Percentiles rank a stretch among this genome's conserved stretches.
These are phyloP conservation scores for Lodderomyces margitis DNA, from an alignment of 1,139 yeast species.

Conservation along the genomic window DNA sequence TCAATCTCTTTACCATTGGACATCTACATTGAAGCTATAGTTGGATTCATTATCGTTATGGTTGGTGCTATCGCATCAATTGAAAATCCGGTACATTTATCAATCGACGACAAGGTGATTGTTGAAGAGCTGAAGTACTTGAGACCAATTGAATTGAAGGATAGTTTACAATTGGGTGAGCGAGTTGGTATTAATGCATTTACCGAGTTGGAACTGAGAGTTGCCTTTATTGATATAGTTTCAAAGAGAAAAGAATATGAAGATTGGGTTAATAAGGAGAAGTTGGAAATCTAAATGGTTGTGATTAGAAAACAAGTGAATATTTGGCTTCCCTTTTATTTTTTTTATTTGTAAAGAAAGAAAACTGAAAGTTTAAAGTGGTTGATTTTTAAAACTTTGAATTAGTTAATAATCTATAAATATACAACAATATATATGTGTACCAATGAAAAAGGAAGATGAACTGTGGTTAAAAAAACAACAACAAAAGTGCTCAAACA, in stretches of 20 bases:
- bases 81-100: conserved; percentile 23
- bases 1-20: conserved; percentile 31
- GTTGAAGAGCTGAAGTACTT: conserved; percentile 29
- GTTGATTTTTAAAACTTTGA: too few relatives aligned
- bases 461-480: neutral
- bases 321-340: too few relatives aligned
- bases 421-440: too few relatives aligned
- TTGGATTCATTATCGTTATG: conserved; percentile 39
- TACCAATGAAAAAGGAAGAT: too few relatives aligned
- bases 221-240: conserved; percentile 44
- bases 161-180: conserved; percentile 46
- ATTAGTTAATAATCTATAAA: neutral
- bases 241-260: conserved; percentile 40
- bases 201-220: conserved; percentile 41
- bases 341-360: too few relatives aligned
- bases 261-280: conserved; percentile 30
- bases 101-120: conserved; percentile 21
- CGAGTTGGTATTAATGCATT: conserved; percentile 44
- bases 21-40: conserved; percentile 38
- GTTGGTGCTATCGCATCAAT: conserved; percentile 34
- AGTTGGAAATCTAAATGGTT: neutral
- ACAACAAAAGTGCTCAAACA: too few relatives aligned
- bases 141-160: conserved; percentile 45
- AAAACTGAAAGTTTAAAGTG: too few relatives aligned
- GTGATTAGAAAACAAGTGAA: neutral